Base-by-base conservation (phyloP, 2,329 filamentous ascomycete genomes). In the Aspergillus fischeri region DNA sequence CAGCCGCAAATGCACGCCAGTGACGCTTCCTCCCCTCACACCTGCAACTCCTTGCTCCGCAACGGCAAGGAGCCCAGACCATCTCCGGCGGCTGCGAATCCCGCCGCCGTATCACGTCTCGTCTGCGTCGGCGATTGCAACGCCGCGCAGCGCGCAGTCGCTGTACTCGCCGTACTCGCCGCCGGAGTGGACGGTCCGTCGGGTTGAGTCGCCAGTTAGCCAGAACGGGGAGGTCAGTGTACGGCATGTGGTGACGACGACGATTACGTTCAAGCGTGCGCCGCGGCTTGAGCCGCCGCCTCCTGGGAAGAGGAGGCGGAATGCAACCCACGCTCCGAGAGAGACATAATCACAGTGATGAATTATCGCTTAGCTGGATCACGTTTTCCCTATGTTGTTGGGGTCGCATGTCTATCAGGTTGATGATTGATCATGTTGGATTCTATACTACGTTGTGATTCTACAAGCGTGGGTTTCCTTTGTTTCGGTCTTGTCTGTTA, bases 201-300 rank as follows among this genome's bases (percentile, higher is more conserved):
- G 84, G 65, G 81, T 84, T 57, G 87, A 88, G 53, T 75, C 77
- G 57, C 75, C 82, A 10, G 78, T 83, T 47, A 82, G 81, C 63
- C 85, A 86, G 28, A 24, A 32, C 65, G 80, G 86, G 55, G 83
- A 86, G 57, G 82, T 87, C 52, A 85, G 81, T 69, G 91, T 97
- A 54, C 82, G 91, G 52, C 91, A 96, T 72, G 91, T 96, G 4
- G 90, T 97, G 52, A 97, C 92, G 17, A 84, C 92, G 64, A 97
- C 91, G 14, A 89, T 96, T 59, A 96, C 90, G 45, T 96, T 94
- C 75, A 95, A 90, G 66, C 76, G 79, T 52, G 69, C 88, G 70
- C 82, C 68, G 27, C 51, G 55, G 60, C 90, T 97, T 78, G 89
- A 91, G 62, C 90, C 92, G 21, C 91, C 92, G 28, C 93, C 92